phyloP scores from a whole-genome alignment of 2,329 filamentous ascomycete species.

The Phialophora expanda region DNA sequence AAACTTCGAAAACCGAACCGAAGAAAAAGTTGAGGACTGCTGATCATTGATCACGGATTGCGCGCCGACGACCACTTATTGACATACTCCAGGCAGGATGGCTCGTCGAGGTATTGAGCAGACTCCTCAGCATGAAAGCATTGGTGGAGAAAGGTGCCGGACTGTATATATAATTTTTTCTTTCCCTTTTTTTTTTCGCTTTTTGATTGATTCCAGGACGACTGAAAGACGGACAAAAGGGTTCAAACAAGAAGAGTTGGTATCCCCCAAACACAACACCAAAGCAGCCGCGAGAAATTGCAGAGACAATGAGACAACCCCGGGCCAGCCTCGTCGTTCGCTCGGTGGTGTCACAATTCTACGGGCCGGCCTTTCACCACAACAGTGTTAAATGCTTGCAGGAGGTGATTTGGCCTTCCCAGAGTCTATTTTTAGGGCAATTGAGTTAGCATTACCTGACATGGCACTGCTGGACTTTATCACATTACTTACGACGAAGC shows the following conservation, averaged over 20 bases:
- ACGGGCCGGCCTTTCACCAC: not conserved
- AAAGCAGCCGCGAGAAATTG: not conserved
- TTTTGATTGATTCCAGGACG: not conserved
- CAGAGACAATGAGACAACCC: not conserved
- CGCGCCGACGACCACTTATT: not conserved
- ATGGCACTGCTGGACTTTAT: not conserved
- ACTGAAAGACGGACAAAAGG: not conserved
- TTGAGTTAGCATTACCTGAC: not conserved
- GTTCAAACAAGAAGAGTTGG: not conserved
- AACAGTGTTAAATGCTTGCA: not conserved
- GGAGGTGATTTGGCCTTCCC: not conserved
- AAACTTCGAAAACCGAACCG: not conserved
- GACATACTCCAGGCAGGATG: not conserved
- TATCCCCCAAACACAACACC: not conserved
- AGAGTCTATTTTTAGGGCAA: not conserved
- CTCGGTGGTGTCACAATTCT: not conserved
- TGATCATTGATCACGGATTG: not conserved
- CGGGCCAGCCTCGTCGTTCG: not conserved
- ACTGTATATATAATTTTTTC: not conserved
- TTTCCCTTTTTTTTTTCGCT: not conserved
- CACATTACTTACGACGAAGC: not conserved
- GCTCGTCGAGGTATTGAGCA: not conserved
- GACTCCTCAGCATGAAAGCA: not conserved
- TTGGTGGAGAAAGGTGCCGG: not conserved
- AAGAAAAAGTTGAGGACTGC: not conserved